Evolutionary conservation across 2,329 filamentous ascomycete genomes (phyloP).

Genomic region (Botrytis cinerea): DNA sequence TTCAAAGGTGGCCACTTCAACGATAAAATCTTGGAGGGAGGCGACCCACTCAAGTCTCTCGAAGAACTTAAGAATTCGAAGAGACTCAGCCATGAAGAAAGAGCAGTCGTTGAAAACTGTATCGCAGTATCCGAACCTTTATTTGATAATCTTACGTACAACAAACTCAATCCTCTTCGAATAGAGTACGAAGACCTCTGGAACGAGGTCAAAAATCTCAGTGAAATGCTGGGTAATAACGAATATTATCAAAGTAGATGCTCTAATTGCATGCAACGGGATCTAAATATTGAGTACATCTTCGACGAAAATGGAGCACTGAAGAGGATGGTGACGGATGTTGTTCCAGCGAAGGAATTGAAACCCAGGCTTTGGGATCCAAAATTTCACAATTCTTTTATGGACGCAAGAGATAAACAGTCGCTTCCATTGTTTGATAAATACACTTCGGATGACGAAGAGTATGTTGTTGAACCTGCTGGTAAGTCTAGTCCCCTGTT

Average conservation of each 20-base stretch:
- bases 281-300: neutral
- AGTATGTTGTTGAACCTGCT: neutral
- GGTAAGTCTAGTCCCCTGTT: neutral
- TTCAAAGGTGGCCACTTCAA: neutral
- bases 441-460: neutral
- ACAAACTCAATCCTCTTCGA: neutral
- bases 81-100: neutral
- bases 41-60: neutral
- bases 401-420: neutral
- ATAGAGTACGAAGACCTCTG: neutral
- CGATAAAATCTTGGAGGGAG: neutral
- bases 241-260: neutral
- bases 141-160: neutral
- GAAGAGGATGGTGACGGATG: neutral
- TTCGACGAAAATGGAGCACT: neutral
- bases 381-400: neutral
- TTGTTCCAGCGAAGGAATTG: neutral
- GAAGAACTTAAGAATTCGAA: neutral
- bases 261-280: neutral
- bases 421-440: neutral
- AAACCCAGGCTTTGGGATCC: neutral
- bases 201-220: neutral
- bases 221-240: neutral
- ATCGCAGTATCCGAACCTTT: neutral
- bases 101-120: neutral